Base-by-base conservation (phyloP, 768 basidiomycete genomes). In the Leucogyrophana mollusca region DNA sequence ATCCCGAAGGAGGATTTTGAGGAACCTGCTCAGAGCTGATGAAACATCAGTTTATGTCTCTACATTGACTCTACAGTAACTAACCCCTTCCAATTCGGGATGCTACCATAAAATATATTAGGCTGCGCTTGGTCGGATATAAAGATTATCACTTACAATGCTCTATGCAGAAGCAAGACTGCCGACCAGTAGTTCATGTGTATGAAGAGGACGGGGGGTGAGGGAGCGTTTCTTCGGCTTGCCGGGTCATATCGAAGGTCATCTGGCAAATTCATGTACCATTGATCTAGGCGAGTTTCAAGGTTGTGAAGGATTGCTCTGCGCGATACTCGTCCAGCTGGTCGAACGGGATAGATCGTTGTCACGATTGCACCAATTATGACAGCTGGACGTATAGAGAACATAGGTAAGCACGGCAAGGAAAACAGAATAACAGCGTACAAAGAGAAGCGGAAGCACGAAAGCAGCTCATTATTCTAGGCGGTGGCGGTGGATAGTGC, bases 121-220 rank as follows among this genome's bases (percentile, higher is more conserved):
- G 11, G 48, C 46, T 3, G 43, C 27, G 25, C 35, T 37, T 37
- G 36, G 6, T n/a, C 46, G 20, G 9, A 51, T 30, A 30, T 36
- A 13, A 18, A 30, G 49, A 22, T 40, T 34, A 14, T 13, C 20
- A 75, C 88, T 74, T 63, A 90, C 88, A 89, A 91, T 13, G 85
- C 87, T 42, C 89, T 77, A 62, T 90, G 78, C 32, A 90, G 71
- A 30, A 91, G 68, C 10, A 91, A 70, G 4, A 90, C 82, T 14
- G 85, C 74, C 6, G 79, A 80, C 80, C 86, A 87, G 60, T 91
- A 90, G 51, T 86, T 74, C 46, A 87, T 73, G 54, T 91, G 85
- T 34, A 90, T 67, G 37, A 80, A 74, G 23, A 90, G 61, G 20
- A 90, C 73, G 43, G 83, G 79, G 1, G 88, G 83, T 4, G 83